Base-by-base conservation (phyloP, 441 rosid genomes). In the Corymbia citriodora region DNA sequence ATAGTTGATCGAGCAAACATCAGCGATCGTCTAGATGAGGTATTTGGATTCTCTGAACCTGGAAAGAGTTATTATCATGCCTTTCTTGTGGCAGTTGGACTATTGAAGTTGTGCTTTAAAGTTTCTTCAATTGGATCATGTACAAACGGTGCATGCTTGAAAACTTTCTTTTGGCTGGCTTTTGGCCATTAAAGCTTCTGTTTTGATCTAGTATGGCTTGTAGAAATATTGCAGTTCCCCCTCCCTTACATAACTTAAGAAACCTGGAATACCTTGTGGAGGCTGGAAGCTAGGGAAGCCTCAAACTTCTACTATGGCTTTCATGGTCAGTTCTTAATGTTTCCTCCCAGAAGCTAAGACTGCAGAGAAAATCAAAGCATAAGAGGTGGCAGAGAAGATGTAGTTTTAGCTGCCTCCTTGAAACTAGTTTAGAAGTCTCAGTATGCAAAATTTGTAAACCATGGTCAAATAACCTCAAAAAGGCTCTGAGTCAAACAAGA, bases 21-120 rank as follows among this genome's bases (percentile, higher is more conserved):
- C 10, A 92, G 93, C 87, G 98, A 98, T 88, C 93, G 93, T 70
- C 98, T 98, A 83, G 98, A 96, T 88, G 96, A 97, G 99, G 99
- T 97, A 92, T 90, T 87, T 91, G 52, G 27, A 40, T 54, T 31
- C 36, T 87, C 15, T 81, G 27, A 55, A 61, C n/a, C 33, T 70
- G 29, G 57, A 72, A 70, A 27, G 88, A 33, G 19, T 48, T 59
- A 40, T 82, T 87, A 61, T 61, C 31, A 27, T 52, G 33, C 81
- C 72, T 87, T 21, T 49, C 25, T 87, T 85, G 70, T 68, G 49
- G 83, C 18, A 1, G 83, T 21, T 74, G 50, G 83, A 74, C 9
- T 40, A 74, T 21, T 72, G 82, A 18, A 18, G 7, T 33, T 74
- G 15, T 40, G 21, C 27, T 40, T 40, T 74, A 40, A 40, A 74